Conservation (phyloP, 2,329 filamentous ascomycete species). For the Shiraia sp. region DNA sequence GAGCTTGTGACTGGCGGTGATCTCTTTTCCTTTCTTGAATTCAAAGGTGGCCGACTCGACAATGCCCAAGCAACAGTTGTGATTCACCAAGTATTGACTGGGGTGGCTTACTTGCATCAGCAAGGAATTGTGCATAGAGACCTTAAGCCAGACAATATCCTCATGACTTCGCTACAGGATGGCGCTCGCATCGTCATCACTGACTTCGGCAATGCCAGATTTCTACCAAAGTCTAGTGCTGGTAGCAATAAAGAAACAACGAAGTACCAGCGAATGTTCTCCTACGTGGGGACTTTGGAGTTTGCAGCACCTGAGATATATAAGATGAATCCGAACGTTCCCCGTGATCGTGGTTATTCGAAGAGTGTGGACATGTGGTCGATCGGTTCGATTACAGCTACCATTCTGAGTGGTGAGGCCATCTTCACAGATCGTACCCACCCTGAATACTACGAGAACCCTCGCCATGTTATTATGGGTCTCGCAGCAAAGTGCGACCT, state of each 20-base stretch:
- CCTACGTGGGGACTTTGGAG: constrained; percentile 59
- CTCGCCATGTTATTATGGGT: constrained; percentile 31
- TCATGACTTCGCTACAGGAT: constrained; percentile 58
- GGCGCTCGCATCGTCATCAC: constrained; percentile 61
- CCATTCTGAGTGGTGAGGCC: constrained; percentile 56
- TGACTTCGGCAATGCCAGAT: constrained; percentile 63
- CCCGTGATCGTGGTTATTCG: constrained; percentile 53
- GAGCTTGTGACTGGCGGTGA: constrained; percentile 65
- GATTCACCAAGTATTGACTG: constrained; percentile 59
- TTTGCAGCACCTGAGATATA: constrained; percentile 60
- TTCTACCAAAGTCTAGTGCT: constrained; percentile 26
- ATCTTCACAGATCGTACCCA: constrained; percentile 49
- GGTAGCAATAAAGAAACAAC: background rate
- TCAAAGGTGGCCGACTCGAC: constrained; percentile 50
- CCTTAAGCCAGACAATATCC: constrained; percentile 66
- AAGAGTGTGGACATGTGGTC: constrained; percentile 66
- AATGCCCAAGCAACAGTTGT: constrained; percentile 60
- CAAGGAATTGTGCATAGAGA: constrained; percentile 63
- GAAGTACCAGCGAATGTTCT: constrained; percentile 53
- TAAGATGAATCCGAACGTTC: constrained; percentile 29
- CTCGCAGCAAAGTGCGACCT: constrained; percentile 50
- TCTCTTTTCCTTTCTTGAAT: constrained; percentile 62
- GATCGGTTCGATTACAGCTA: constrained; percentile 58
- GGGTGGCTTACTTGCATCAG: constrained; percentile 61
- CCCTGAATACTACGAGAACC: constrained; percentile 27